phyloP scores from a whole-genome alignment of 768 basidiomycete species.

The Boletus pseudopeckii region DNA sequence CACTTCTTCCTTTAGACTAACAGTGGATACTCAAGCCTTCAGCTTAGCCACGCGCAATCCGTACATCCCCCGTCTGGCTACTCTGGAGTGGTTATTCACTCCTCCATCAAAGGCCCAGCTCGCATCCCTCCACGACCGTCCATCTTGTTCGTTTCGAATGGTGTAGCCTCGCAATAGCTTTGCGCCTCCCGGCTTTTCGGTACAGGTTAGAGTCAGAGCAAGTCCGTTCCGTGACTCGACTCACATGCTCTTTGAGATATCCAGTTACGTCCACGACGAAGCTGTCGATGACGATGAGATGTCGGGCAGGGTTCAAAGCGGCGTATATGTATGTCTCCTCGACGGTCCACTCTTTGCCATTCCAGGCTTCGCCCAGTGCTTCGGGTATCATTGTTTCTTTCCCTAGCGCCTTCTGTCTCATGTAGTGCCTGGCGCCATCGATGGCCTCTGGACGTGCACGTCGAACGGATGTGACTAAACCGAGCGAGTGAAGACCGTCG shows the following conservation, averaged over 20 bases:
- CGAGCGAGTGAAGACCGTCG: constrained; percentile 2
- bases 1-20: background rate
- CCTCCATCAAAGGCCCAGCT: constrained; percentile 10
- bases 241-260: constrained; percentile 10
- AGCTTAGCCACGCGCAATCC: constrained; percentile 9
- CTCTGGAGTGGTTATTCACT: constrained; percentile 9
- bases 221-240: background rate
- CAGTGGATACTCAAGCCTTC: background rate
- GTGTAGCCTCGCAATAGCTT: constrained; percentile 3
- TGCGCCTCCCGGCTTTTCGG: constrained; percentile 3
- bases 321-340: background rate
- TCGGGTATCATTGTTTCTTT: background rate
- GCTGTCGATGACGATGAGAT: constrained; percentile 5
- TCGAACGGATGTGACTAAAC: constrained; percentile 6
- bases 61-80: background rate
- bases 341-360: constrained; percentile 5
- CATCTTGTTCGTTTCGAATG: background rate
- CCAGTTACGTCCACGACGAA: constrained; percentile 6
- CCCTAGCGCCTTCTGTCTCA: constrained; percentile 4
- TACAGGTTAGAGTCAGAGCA: background rate
- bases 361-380: background rate
- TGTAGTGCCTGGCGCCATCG: constrained; percentile 5
- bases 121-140: constrained; percentile 5
- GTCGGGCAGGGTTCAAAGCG: background rate
- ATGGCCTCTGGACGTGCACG: constrained; percentile 6